Conservation (phyloP, 1,139 yeast species). For the Debaryomyces sp. region DNA sequence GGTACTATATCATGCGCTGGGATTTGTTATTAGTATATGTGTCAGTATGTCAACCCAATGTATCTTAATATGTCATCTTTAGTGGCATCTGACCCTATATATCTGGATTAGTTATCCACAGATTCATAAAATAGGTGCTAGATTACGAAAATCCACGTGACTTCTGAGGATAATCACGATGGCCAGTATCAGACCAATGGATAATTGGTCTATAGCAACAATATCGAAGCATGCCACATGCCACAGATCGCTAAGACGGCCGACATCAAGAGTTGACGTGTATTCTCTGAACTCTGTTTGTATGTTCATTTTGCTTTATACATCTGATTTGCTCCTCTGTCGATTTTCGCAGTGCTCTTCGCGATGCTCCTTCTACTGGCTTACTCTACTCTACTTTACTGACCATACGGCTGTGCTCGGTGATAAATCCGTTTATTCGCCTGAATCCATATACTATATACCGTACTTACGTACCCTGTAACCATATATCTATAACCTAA, state of each 20-base stretch:
- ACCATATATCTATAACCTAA: background rate
- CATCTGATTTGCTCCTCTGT: background rate
- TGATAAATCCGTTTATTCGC: background rate
- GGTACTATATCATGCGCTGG: background rate
- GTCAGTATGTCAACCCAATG: background rate
- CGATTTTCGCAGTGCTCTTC: background rate
- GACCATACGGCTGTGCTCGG: background rate
- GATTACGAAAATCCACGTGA: constrained; percentile 7
- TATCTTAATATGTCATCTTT: background rate
- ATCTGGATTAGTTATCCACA: constrained; percentile 1
- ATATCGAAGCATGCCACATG: background rate
- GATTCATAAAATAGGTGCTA: background rate
- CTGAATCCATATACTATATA: constrained; percentile 1
- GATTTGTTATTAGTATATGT: background rate
- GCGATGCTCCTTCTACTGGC: background rate
- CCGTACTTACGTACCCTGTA: background rate
- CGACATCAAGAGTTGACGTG: background rate
- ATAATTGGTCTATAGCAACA: background rate
- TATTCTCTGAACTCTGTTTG: background rate
- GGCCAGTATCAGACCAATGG: background rate
- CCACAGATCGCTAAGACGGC: background rate
- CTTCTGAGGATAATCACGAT: background rate
- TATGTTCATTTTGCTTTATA: too few species aligned
- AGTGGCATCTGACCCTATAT: background rate
- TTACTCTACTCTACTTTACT: background rate